Evolutionary conservation across 768 basidiomycete genomes (phyloP).

Genomic region (Mycena latifolia): DNA sequence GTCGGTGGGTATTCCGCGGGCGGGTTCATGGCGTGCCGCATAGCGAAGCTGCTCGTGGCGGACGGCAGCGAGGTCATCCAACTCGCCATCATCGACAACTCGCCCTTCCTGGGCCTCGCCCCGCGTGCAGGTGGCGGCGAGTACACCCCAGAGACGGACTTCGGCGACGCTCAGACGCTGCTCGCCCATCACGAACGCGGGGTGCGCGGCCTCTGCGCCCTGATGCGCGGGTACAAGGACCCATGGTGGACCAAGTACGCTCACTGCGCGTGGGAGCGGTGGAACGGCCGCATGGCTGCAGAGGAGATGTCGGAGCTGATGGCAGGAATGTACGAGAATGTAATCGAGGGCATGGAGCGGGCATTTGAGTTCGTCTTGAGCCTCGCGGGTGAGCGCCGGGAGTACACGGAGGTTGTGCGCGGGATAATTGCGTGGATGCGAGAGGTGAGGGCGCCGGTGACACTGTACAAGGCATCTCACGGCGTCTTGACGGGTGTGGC

Average conservation of each 20-base stretch:
- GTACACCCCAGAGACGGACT: neutral
- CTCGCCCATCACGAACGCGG: neutral
- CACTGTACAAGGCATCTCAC: slow-evolving; percentile 4
- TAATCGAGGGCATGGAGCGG: neutral
- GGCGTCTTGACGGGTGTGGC: neutral
- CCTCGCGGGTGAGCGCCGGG: neutral
- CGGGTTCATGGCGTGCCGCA: slow-evolving; percentile 1
- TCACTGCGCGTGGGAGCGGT: neutral
- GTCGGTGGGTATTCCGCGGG: slow-evolving; percentile 6
- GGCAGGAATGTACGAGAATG: neutral
- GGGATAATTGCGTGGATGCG: slow-evolving; percentile 5
- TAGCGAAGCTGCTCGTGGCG: neutral
- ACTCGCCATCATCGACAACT: slow-evolving; percentile 14
- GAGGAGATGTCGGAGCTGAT: slow-evolving; percentile 7
- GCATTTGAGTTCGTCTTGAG: slow-evolving; percentile 4
- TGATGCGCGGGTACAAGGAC: neutral
- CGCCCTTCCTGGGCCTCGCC: neutral
- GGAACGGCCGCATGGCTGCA: neutral
- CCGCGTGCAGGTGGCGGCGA: too few species aligned
- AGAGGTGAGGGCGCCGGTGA: neutral
- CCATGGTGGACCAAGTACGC: slow-evolving; percentile 5
- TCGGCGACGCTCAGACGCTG: neutral
- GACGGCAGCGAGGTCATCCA: slow-evolving; percentile 3
- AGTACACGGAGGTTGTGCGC: neutral
- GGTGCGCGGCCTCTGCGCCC: neutral